Percentiles rank a stretch among this genome's conserved stretches.
phyloP scores from a whole-genome alignment of 352 stramenopile species.

The Pythium volutum region DNA sequence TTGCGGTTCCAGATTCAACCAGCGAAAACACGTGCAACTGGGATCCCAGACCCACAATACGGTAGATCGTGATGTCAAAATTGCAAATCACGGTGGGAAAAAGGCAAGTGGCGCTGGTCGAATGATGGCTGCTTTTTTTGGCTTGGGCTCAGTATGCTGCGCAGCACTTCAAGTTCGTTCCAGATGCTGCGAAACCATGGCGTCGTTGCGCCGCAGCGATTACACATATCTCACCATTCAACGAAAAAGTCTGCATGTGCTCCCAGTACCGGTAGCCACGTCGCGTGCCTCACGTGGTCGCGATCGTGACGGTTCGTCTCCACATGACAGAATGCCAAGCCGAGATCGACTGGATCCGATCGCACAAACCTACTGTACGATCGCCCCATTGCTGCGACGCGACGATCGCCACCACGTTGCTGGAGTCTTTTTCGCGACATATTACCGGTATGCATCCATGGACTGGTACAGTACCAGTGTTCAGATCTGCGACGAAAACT shows the following conservation, averaged over 20 bases:
- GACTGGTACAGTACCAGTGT: too few species aligned
- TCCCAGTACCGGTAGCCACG: background rate
- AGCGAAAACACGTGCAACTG: background rate
- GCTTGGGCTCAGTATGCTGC: background rate
- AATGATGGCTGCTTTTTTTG: constrained; percentile 5
- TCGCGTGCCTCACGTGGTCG: background rate
- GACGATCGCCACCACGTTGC: too few species aligned
- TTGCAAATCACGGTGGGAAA: background rate
- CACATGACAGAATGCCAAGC: too few species aligned
- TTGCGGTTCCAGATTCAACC: constrained; percentile 15
- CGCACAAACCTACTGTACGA: too few species aligned
- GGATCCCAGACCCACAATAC: constrained; percentile 7
- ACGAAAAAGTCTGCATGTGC: background rate
- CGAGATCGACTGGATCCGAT: too few species aligned
- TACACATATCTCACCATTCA: background rate
- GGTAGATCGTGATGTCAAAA: background rate
- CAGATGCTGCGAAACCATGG: background rate
- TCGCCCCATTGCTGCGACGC: too few species aligned
- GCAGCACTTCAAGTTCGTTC: background rate
- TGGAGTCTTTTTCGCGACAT: too few species aligned
- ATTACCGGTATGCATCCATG: too few species aligned
- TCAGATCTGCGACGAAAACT: too few species aligned
- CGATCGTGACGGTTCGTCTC: too few species aligned
- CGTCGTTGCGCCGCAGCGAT: background rate
- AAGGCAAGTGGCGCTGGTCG: background rate